Percentiles rank a stretch among this genome's conserved stretches.
Evolutionary conservation across 108 stramenopile species (phyloP).

Genomic region (Cyclotella atomus): DNA sequence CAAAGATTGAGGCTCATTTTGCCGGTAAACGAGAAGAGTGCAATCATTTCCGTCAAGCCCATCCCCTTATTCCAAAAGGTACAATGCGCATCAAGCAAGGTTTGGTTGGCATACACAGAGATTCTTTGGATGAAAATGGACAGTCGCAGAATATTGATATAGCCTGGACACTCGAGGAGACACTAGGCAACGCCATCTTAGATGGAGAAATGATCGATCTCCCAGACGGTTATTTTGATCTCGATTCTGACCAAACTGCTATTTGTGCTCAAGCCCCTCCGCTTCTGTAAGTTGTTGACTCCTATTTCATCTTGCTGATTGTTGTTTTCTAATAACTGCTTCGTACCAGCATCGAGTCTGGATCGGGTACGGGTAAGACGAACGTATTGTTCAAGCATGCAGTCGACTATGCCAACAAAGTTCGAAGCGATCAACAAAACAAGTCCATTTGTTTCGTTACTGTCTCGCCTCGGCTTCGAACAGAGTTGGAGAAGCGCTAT

Average conservation of each 20-base stretch:
- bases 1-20: conserved; percentile 35
- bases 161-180: conserved; percentile 8
- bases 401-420: conserved; percentile 15
- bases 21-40: conserved; percentile 21
- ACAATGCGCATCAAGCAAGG: conserved; percentile 8
- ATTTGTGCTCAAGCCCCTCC: conserved; percentile 12
- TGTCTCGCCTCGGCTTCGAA: conserved; percentile 31
- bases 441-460: conserved; percentile 37
- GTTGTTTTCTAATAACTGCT: too few relatives aligned
- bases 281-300: too few relatives aligned
- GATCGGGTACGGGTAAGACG: conserved; percentile 46
- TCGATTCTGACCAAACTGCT: conserved; percentile 25
- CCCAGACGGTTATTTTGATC: conserved; percentile 24
- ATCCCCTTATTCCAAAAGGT: conserved; percentile 16
- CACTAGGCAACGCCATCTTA: neutral
- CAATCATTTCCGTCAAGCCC: conserved; percentile 15
- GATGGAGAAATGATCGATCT: neutral
- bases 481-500: conserved; percentile 25
- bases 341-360: conserved; percentile 39
- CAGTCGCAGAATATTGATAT: conserved; percentile 18
- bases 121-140: neutral
- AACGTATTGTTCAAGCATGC: conserved; percentile 42
- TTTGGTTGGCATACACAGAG: neutral
- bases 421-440: neutral
- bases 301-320: too few relatives aligned